Evolutionary conservation across 176 grass and related monocot species (phyloP).

Genomic region (Juncus inflexus): DNA sequence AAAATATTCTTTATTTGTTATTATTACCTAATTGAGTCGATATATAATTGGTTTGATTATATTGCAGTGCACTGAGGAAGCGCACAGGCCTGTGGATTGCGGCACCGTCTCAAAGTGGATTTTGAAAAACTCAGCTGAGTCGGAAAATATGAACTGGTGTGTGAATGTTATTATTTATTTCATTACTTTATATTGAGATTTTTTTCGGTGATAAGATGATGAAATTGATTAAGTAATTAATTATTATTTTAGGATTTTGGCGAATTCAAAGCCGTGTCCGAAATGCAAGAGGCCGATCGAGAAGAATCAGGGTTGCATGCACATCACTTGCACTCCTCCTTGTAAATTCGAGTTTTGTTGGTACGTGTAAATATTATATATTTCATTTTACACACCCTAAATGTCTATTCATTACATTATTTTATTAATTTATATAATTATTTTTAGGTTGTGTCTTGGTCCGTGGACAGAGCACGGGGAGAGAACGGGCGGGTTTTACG

Average conservation of each 20-base stretch:
- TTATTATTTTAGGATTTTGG: constrained; percentile 78
- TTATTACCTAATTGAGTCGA: too few relatives aligned
- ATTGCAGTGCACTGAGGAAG: constrained; percentile 92
- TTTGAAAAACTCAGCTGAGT: constrained; percentile 93
- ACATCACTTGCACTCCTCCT: constrained; percentile 96
- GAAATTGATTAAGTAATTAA: background rate
- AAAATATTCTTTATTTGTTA: constrained; percentile 6
- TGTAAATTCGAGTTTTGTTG: constrained; percentile 99
- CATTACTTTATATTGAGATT: constrained; percentile 16
- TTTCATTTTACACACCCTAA: background rate
- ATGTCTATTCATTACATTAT: constrained; percentile 21
- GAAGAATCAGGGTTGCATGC: constrained; percentile 99
- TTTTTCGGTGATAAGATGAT: background rate
- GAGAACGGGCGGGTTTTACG: constrained; percentile 98
- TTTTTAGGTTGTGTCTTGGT: constrained; percentile 89
- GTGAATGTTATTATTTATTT: constrained; percentile 24
- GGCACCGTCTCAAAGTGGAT: constrained; percentile 97
- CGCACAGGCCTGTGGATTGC: constrained; percentile 96
- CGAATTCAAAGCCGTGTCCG: constrained; percentile 97
- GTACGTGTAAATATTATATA: constrained; percentile 34
- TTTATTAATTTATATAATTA: constrained; percentile 15
- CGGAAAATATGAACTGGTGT: constrained; percentile 99
- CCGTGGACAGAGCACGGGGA: constrained; percentile 97
- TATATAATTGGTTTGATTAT: constrained; percentile 6
- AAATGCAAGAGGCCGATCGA: constrained; percentile 99